Evolutionary conservation across 345 rosid genomes (phyloP).

Genomic region (Populus deltoides): DNA sequence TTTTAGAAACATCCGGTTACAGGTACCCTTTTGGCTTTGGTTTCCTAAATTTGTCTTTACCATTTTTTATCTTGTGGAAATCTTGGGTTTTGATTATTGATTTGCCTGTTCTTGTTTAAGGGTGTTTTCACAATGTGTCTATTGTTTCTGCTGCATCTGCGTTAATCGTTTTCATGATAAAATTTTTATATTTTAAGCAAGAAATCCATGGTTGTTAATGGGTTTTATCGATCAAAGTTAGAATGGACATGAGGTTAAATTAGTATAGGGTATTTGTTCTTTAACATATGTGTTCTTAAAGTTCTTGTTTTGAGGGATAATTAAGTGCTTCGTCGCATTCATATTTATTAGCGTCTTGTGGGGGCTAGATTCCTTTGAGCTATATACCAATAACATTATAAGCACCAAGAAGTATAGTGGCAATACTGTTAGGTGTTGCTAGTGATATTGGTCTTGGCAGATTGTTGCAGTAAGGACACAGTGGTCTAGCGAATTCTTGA

Average conservation of each 20-base stretch:
- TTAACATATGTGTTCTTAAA: too few relatives aligned
- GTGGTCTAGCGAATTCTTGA: background rate
- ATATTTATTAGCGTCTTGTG: background rate
- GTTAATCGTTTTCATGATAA: background rate
- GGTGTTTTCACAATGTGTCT: background rate
- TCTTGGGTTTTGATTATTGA: background rate
- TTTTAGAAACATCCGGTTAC: constrained; percentile 67
- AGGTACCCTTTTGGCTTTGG: constrained; percentile 17
- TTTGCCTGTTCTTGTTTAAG: background rate
- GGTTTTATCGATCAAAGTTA: background rate
- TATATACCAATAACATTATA: background rate
- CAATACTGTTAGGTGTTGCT: background rate
- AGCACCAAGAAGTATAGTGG: background rate
- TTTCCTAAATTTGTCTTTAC: background rate
- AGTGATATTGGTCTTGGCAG: background rate
- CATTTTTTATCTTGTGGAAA: background rate
- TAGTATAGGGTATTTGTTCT: too few relatives aligned
- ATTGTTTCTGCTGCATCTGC: background rate
- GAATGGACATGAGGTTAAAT: background rate
- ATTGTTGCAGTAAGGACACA: background rate
- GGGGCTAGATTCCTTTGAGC: background rate
- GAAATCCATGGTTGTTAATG: background rate
- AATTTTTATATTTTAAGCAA: background rate
- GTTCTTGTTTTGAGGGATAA: too few relatives aligned
- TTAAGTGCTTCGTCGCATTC: background rate